Evolutionary conservation across 495 filamentous ascomycete genomes (phyloP).

Genomic region (Aspergillus hancockii): DNA sequence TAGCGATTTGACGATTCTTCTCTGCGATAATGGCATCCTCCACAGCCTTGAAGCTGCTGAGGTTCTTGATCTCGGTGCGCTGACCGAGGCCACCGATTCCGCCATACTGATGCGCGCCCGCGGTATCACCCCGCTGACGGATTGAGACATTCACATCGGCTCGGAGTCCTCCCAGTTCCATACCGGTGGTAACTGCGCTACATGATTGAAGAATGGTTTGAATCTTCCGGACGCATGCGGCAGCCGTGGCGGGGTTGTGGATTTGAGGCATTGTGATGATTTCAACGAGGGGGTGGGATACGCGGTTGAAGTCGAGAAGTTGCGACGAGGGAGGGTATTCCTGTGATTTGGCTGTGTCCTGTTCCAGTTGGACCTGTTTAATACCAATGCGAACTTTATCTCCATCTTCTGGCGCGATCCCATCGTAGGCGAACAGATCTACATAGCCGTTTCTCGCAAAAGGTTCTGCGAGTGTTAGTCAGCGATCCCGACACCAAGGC

Average conservation of each 20-base stretch:
- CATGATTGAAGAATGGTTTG: conserved; percentile 79
- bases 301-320: conserved; percentile 91
- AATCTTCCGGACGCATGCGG: conserved; percentile 83
- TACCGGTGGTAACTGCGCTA: conserved; percentile 80
- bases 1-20: conserved; percentile 78
- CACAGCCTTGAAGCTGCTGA: conserved; percentile 91
- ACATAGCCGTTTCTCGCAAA: conserved; percentile 79
- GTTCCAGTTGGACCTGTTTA: conserved; percentile 93
- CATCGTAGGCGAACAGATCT: conserved; percentile 71
- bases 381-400: conserved; percentile 71
- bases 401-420: conserved; percentile 71
- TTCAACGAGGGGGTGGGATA: conserved; percentile 87
- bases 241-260: conserved; percentile 79
- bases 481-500: background rate
- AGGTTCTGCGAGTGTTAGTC: conserved; percentile 53
- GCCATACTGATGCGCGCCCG: conserved; percentile 50
- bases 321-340: conserved; percentile 70
- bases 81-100: conserved; percentile 69
- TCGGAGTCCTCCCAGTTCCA: conserved; percentile 89
- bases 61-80: conserved; percentile 96
- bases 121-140: conserved; percentile 48
- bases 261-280: conserved; percentile 91
- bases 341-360: conserved; percentile 94
- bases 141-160: conserved; percentile 97
- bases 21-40: conserved; percentile 93